Conservation (phyloP, 2,329 filamentous ascomycete genomes). For the Zalaria obscura region DNA sequence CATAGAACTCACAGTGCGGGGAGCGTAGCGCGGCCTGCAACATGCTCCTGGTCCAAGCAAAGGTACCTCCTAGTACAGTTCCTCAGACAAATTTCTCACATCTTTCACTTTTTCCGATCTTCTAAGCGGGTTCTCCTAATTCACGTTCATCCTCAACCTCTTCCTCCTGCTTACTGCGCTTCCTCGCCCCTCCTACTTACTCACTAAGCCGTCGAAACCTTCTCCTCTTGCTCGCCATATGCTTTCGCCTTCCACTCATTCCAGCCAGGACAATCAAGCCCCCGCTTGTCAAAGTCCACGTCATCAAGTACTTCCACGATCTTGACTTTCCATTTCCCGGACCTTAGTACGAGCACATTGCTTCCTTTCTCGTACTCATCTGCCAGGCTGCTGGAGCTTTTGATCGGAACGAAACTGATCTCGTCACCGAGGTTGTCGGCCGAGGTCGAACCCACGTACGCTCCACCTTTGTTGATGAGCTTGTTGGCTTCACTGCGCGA, state of each 20-base stretch:
- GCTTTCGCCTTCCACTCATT: conserved; percentile 17
- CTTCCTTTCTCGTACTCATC: not conserved
- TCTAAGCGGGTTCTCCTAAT: no score
- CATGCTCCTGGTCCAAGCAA: no score
- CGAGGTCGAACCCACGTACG: conserved; percentile 14
- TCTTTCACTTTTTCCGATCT: no score
- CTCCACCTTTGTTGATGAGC: conserved; percentile 16
- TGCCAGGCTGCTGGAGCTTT: conserved; percentile 34
- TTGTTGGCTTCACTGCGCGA: conserved; percentile 17
- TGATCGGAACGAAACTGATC: conserved; percentile 48
- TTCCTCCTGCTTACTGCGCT: no score
- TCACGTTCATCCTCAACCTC: no score
- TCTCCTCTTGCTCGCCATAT: not conserved
- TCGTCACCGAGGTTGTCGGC: conserved; percentile 28
- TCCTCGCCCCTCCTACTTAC: no score
- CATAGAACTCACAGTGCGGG: no score
- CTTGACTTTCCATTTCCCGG: conserved; percentile 48
- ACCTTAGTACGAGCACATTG: conserved; percentile 37
- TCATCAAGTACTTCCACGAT: conserved; percentile 42
- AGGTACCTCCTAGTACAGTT: no score
- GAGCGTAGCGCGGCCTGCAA: no score
- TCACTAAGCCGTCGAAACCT: not conserved
- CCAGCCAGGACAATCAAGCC: conserved; percentile 37
- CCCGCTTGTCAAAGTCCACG: conserved; percentile 33
- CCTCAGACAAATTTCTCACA: no score